These are phyloP conservation scores for Didymella glomerata DNA, from an alignment of 2,329 filamentous ascomycete species.

Conservation along the genomic window DNA sequence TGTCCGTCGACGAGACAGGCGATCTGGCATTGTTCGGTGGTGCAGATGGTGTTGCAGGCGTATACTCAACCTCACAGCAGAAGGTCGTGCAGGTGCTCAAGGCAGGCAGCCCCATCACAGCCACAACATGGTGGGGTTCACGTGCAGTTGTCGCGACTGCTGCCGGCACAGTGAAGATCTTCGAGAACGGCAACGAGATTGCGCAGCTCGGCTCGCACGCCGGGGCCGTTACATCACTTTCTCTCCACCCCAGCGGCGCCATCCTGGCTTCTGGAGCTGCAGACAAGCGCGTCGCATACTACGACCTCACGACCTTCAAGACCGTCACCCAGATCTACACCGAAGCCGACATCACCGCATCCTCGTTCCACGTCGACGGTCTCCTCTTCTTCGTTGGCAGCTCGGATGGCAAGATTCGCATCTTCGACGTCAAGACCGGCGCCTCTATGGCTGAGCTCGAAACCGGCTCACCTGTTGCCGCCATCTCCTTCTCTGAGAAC, in stretches of 20 bases:
- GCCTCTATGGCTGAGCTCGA: slow-evolving; percentile 78
- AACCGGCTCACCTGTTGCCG: slow-evolving; percentile 71
- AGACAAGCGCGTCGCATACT: slow-evolving; percentile 92
- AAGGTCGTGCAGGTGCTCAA: slow-evolving; percentile 75
- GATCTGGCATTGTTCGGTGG: slow-evolving; percentile 78
- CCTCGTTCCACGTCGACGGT: slow-evolving; percentile 95
- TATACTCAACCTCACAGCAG: slow-evolving; percentile 81
- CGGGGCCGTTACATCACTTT: slow-evolving; percentile 78
- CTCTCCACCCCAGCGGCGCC: slow-evolving; percentile 82
- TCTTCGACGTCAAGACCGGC: slow-evolving; percentile 86
- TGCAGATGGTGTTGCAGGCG: slow-evolving; percentile 74
- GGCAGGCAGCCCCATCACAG: slow-evolving; percentile 71
- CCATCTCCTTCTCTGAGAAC: slow-evolving; percentile 91
- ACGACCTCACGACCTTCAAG: slow-evolving; percentile 75
- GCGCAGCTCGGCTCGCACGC: slow-evolving; percentile 82
- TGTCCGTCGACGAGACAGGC: slow-evolving; percentile 67
- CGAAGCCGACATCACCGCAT: slow-evolving; percentile 78
- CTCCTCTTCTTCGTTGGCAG: slow-evolving; percentile 88
- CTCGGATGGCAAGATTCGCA: slow-evolving; percentile 79
- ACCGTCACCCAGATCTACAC: slow-evolving; percentile 81
- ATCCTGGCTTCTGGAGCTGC: slow-evolving; percentile 86
- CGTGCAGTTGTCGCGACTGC: slow-evolving; percentile 77
- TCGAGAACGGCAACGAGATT: slow-evolving; percentile 73
- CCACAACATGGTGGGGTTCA: slow-evolving; percentile 69
- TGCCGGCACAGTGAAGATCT: slow-evolving; percentile 81